A percentile compares a stretch with the other conserved stretches of the same genome.
Conservation (phyloP, 106 monocot species). For the Phalaenopsis equestris region DNA sequence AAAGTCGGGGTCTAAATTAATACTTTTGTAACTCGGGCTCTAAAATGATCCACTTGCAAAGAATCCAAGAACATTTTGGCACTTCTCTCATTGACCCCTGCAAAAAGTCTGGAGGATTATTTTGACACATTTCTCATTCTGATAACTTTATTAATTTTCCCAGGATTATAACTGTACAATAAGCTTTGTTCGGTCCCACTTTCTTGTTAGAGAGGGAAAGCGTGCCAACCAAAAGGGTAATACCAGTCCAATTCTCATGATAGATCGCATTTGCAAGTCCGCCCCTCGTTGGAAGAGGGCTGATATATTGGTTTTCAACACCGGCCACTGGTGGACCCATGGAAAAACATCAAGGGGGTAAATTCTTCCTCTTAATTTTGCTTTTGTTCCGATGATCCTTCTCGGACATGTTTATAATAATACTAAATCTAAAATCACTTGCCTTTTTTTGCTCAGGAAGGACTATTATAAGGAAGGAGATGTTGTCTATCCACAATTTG, state of each 20-base stretch:
- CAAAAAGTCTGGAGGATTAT: too few species aligned
- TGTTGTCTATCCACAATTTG: conserved; percentile 66
- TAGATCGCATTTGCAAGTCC: conserved; percentile 82
- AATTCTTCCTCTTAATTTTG: neutral
- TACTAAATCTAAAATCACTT: neutral
- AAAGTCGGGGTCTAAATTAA: too few species aligned
- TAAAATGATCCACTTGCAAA: too few species aligned
- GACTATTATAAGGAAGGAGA: conserved; percentile 79
- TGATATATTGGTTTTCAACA: conserved; percentile 83
- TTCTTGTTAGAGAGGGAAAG: conserved; percentile 75
- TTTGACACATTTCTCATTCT: neutral
- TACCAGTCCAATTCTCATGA: conserved; percentile 57
- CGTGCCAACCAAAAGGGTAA: conserved; percentile 44
- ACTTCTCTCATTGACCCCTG: too few species aligned
- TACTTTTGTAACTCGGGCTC: too few species aligned
- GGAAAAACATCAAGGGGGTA: conserved; percentile 93
- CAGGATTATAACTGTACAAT: conserved; percentile 89
- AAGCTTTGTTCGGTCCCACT: conserved; percentile 86
- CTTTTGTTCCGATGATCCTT: neutral
- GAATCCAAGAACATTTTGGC: too few species aligned
- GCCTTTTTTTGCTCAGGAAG: conserved; percentile 34
- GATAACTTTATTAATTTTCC: neutral
- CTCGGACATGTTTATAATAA: too few species aligned
- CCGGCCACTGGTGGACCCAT: conserved; percentile 98
- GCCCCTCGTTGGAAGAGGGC: conserved; percentile 77